A percentile compares a stretch with the other conserved stretches of the same genome.
phyloP scores from a whole-genome alignment of 2,329 filamentous ascomycete species.

The Sporothrix globosa region DNA sequence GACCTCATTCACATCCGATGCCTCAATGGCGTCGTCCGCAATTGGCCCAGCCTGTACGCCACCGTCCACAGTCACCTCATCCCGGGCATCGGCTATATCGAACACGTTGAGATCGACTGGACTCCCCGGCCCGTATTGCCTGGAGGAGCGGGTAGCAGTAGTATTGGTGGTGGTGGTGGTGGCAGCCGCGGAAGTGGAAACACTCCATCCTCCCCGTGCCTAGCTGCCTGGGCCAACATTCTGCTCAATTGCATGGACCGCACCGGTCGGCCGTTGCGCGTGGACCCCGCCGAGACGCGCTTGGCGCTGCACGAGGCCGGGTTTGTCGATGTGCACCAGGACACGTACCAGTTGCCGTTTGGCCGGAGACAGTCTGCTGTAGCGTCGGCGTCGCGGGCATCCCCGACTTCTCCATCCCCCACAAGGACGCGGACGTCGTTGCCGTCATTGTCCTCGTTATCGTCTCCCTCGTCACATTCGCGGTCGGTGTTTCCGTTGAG shows the following conservation, averaged over 20 bases:
- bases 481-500: not conserved
- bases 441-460: slow-evolving; percentile 1
- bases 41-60: slow-evolving; percentile 74
- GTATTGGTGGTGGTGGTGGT: not conserved
- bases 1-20: slow-evolving; percentile 84
- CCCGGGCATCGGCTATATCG: slow-evolving; percentile 74
- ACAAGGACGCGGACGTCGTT: not conserved
- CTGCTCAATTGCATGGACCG: slow-evolving; percentile 55
- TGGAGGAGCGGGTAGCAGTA: too few species aligned
- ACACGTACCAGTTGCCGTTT: slow-evolving; percentile 69
- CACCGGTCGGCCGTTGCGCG: slow-evolving; percentile 66
- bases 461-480: not conserved
- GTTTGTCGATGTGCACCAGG: slow-evolving; percentile 77
- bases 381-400: not conserved
- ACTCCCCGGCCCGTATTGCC: slow-evolving; percentile 61
- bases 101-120: slow-evolving; percentile 90
- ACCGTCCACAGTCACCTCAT: slow-evolving; percentile 72
- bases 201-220: not conserved
- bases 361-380: slow-evolving; percentile 47
- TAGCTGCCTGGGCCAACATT: slow-evolving; percentile 24
- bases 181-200: too few species aligned
- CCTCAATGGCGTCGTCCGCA: slow-evolving; percentile 74
- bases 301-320: slow-evolving; percentile 68
- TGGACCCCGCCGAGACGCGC: slow-evolving; percentile 56
- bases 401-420: not conserved